A percentile compares a stretch with the other conserved stretches of the same genome.
Conservation (phyloP, 805 yeast genomes). For the Lachancea kluyveri region DNA sequence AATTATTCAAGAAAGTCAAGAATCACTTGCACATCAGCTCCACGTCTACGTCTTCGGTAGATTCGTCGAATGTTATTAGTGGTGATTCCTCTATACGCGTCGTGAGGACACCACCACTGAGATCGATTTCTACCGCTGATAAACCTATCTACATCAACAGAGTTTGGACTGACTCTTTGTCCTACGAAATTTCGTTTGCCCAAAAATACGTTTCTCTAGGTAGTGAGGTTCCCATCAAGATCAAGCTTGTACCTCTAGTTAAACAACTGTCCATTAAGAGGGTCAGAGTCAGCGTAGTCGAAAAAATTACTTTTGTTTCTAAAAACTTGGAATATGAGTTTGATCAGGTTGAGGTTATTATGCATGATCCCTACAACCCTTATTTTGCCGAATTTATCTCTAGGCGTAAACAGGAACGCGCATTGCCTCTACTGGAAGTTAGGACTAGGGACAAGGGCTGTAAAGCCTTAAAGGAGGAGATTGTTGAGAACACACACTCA, state of each 20-base stretch:
- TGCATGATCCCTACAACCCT: slow-evolving; percentile 29
- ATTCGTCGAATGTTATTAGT: slow-evolving; percentile 12
- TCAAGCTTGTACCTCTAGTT: slow-evolving; percentile 60
- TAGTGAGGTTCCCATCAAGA: slow-evolving; percentile 50
- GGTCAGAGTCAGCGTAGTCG: slow-evolving; percentile 59
- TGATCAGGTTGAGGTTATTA: slow-evolving; percentile 40
- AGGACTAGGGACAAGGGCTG: slow-evolving; percentile 45
- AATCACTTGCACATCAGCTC: slow-evolving; percentile 17
- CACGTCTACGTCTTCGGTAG: not conserved
- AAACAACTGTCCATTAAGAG: slow-evolving; percentile 59
- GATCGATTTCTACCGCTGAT: slow-evolving; percentile 39
- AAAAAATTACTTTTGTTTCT: slow-evolving; percentile 57
- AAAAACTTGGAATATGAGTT: slow-evolving; percentile 46
- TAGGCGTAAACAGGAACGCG: slow-evolving; percentile 40
- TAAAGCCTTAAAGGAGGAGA: slow-evolving; percentile 54
- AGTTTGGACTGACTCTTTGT: slow-evolving; percentile 65
- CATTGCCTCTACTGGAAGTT: slow-evolving; percentile 55
- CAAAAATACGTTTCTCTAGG: slow-evolving; percentile 62
- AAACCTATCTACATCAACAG: slow-evolving; percentile 74
- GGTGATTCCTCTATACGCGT: slow-evolving; percentile 31
- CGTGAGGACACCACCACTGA: slow-evolving; percentile 37
- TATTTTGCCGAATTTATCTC: slow-evolving; percentile 28
- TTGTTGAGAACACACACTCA: slow-evolving; percentile 44
- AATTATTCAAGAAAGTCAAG: slow-evolving; percentile 23
- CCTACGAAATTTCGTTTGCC: slow-evolving; percentile 68